These are phyloP conservation scores for Globisporangium orthogonon DNA, from an alignment of 352 stramenopile species.

Conservation along the genomic window DNA sequence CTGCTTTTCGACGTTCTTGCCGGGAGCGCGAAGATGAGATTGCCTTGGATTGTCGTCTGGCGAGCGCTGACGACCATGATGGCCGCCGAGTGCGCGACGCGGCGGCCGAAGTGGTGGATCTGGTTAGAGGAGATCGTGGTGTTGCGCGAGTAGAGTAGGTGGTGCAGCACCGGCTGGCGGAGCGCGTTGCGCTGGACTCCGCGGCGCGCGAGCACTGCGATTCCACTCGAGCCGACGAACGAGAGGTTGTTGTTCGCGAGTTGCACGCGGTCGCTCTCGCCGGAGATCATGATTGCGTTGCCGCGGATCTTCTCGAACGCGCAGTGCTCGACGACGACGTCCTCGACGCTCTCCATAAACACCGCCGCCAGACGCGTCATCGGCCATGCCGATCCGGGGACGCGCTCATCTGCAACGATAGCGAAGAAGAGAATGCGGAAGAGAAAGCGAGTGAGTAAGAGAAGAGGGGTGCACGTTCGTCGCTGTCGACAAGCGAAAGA, in stretches of 20 bases:
- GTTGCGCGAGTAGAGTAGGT: constrained; percentile 32
- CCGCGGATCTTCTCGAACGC: constrained; percentile 64
- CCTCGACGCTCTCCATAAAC: constrained; percentile 51
- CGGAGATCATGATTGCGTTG: constrained; percentile 65
- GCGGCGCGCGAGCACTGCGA: constrained; percentile 35
- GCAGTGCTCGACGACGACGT: constrained; percentile 46
- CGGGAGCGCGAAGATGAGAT: constrained; percentile 54
- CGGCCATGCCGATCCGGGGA: constrained; percentile 40
- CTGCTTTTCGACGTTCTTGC: not conserved
- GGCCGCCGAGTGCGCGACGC: constrained; percentile 39
- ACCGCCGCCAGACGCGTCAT: constrained; percentile 53
- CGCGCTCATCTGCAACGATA: constrained; percentile 21
- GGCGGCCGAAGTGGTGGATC: constrained; percentile 56
- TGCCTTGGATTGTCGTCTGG: constrained; percentile 41
- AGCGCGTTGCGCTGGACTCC: constrained; percentile 32
- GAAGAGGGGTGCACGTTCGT: no score
- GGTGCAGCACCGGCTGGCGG: constrained; percentile 20
- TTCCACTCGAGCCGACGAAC: constrained; percentile 44
- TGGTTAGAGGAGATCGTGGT: constrained; percentile 71
- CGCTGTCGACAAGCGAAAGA: no score
- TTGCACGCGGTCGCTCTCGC: constrained; percentile 38
- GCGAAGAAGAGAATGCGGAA: not conserved
- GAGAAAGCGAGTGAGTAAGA: no score
- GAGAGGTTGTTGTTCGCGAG: constrained; percentile 71
- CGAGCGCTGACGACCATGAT: constrained; percentile 46